These are phyloP conservation scores for Nemania serpens DNA, from an alignment of 2,329 filamentous ascomycete genomes.

Conservation along the genomic window DNA sequence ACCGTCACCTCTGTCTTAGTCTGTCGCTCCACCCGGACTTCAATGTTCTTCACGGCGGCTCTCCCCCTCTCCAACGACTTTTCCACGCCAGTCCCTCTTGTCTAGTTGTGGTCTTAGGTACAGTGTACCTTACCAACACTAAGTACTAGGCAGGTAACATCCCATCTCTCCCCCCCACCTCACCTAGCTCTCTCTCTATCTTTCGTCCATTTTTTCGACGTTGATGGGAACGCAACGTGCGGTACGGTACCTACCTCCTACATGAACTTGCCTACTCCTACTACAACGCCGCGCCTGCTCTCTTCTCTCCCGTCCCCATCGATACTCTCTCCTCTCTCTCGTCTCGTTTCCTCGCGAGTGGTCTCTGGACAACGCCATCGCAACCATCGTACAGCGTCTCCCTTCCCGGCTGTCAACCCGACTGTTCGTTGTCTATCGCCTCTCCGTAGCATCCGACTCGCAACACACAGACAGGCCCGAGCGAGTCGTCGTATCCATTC, in stretches of 20 bases:
- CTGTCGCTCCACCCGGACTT: no score
- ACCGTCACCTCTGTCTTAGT: no score
- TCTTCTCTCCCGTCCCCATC: constrained; percentile 19
- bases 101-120: no score
- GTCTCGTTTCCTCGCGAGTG: constrained; percentile 25
- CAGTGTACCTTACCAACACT: no score
- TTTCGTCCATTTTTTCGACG: no score
- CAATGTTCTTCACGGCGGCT: no score
- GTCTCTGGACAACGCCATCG: constrained; percentile 29
- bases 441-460: constrained; percentile 28
- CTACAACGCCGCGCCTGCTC: constrained; percentile 24
- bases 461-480: constrained; percentile 26
- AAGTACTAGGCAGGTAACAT: no score
- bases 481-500: constrained; percentile 38
- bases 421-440: constrained; percentile 32
- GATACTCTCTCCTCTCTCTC: constrained; percentile 21
- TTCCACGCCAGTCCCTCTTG: no score
- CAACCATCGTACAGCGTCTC: constrained; percentile 32
- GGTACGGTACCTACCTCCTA: neutral
- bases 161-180: no score
- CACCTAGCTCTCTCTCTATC: no score
- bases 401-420: constrained; percentile 31
- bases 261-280: neutral
- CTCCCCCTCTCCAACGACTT: no score
- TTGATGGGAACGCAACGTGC: neutral